Percentiles rank a stretch among this genome's conserved stretches.
These are phyloP conservation scores for Suillus bovinus DNA, from an alignment of 768 basidiomycete genomes.

Conservation along the genomic window DNA sequence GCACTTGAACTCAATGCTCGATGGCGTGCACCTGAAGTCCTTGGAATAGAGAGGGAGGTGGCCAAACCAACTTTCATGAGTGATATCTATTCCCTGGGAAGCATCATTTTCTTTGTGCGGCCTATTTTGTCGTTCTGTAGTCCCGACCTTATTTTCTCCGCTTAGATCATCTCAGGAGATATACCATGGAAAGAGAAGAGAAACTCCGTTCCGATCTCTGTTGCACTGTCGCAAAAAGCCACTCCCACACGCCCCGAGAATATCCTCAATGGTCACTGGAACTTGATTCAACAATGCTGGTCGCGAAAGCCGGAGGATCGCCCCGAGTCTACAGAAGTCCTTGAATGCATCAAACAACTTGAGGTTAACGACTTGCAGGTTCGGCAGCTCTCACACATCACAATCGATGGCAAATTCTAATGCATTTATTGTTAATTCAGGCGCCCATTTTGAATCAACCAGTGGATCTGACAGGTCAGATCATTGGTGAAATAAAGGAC, in stretches of 20 bases:
- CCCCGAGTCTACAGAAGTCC: background rate
- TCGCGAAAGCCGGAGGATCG: background rate
- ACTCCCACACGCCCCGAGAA: background rate
- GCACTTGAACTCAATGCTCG: conserved; percentile 39
- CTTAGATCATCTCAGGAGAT: background rate
- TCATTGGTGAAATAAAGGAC: background rate
- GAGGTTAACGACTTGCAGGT: background rate
- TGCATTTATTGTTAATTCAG: background rate
- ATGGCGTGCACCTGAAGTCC: conserved; percentile 40
- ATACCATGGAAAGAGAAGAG: background rate
- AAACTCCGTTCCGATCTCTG: background rate
- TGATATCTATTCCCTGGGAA: conserved; percentile 42
- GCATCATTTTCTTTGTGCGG: conserved; percentile 19
- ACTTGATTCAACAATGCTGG: background rate
- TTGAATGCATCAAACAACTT: background rate
- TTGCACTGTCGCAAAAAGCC: background rate
- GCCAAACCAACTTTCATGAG: conserved; percentile 18
- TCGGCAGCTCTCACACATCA: background rate
- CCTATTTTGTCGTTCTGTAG: background rate
- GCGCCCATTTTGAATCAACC: background rate
- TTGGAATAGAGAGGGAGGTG: conserved; percentile 23
- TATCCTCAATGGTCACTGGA: background rate
- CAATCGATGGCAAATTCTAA: background rate
- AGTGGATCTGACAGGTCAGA: conserved; percentile 2
- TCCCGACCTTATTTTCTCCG: background rate